Evolutionary conservation across 2,329 filamentous ascomycete species (phyloP).

Genomic region (Aspergillus glaucus): DNA sequence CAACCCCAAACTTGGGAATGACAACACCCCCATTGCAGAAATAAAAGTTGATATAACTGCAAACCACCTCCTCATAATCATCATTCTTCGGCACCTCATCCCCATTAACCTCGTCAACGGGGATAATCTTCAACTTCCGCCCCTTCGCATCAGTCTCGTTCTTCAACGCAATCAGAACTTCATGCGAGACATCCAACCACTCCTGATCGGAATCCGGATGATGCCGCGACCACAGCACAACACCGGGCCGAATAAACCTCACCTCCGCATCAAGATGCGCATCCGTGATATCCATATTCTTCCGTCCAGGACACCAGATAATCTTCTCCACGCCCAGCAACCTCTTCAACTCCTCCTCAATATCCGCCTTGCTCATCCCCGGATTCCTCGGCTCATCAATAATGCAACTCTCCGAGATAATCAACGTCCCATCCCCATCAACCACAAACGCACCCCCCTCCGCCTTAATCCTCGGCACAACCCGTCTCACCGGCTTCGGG

Average conservation of each 20-base stretch:
- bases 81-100: background rate
- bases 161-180: constrained; percentile 13
- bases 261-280: constrained; percentile 22
- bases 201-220: constrained; percentile 5
- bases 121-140: constrained; percentile 14
- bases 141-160: constrained; percentile 18
- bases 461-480: constrained; percentile 13
- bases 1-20: constrained; percentile 21
- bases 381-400: constrained; percentile 22
- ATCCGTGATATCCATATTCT: constrained; percentile 23
- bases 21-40: constrained; percentile 24
- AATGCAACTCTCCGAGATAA: constrained; percentile 24
- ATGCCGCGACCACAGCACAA: constrained; percentile 19
- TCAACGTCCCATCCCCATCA: constrained; percentile 26
- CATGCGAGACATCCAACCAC: constrained; percentile 14
- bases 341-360: constrained; percentile 18
- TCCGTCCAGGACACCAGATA: constrained; percentile 23
- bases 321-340: constrained; percentile 22
- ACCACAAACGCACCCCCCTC: constrained; percentile 24
- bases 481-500: constrained; percentile 7
- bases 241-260: constrained; percentile 19
- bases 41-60: constrained; percentile 25
- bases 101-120: constrained; percentile 18
- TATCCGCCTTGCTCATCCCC: constrained; percentile 12
- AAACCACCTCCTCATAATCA: constrained; percentile 11